Evolutionary conservation across 257 asterid species (phyloP).

Genomic region (Salvia miltiorrhiza): DNA sequence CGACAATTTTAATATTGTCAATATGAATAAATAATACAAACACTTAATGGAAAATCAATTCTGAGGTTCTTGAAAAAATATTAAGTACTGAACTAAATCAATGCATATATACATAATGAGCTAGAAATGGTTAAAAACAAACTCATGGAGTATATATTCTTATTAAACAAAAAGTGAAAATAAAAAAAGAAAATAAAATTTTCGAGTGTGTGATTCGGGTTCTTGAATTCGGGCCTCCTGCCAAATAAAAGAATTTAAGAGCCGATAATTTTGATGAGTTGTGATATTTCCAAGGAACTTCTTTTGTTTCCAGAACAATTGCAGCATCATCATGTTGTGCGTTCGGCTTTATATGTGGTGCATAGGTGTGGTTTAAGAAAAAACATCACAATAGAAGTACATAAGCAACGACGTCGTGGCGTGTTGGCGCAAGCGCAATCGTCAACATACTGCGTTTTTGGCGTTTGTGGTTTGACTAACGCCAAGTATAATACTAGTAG

Average conservation of each 20-base stretch:
- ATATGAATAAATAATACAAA: no score
- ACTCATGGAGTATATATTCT: no score
- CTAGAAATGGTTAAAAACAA: no score
- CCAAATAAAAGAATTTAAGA: constrained; percentile 13
- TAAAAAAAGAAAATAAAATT: background rate
- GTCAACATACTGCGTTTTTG: constrained; percentile 2
- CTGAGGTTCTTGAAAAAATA: no score
- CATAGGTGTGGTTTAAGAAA: constrained; percentile 4
- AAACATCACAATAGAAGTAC: no score
- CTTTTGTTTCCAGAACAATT: background rate
- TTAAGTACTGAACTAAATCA: no score
- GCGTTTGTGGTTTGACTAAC: constrained; percentile 26
- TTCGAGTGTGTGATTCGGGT: constrained; percentile 22
- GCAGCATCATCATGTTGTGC: constrained; percentile 9
- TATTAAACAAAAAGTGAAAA: no score
- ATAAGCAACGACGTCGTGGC: constrained; percentile 6
- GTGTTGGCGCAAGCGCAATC: constrained; percentile 26
- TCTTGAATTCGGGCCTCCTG: constrained; percentile 9
- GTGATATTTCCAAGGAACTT: constrained; percentile 13
- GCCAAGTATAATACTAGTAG: constrained; percentile 28
- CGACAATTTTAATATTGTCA: no score
- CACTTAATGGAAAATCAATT: no score
- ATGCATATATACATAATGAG: no score
- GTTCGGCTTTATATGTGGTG: background rate
- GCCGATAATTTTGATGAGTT: constrained; percentile 11